phyloP scores from a whole-genome alignment of 192 early-diverging fungal species.

The Phycomyces blakesleeanus region DNA sequence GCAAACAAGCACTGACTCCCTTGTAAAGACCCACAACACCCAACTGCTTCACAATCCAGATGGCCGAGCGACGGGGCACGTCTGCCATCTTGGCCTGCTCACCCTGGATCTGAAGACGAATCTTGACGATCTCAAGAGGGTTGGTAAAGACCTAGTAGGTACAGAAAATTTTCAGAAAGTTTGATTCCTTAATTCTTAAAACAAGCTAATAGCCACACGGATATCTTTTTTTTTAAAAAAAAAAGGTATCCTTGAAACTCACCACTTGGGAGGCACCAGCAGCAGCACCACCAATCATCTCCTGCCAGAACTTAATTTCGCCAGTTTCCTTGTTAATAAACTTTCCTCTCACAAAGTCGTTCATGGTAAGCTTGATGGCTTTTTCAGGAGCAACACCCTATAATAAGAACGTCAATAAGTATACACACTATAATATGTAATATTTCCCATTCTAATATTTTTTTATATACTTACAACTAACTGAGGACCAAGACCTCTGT shows the following conservation, averaged over 20 bases:
- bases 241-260: constrained; percentile 12
- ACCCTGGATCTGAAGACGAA: constrained; percentile 88
- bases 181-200: too few species aligned
- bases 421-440: background rate
- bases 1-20: constrained; percentile 87
- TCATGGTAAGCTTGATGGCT: constrained; percentile 96
- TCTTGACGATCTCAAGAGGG: constrained; percentile 98
- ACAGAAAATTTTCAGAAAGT: too few species aligned
- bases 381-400: constrained; percentile 95
- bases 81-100: constrained; percentile 59
- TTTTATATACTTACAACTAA: constrained; percentile 66
- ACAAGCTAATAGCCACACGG: too few species aligned
- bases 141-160: constrained; percentile 83
- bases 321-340: constrained; percentile 68
- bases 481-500: constrained; percentile 90
- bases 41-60: constrained; percentile 85
- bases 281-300: constrained; percentile 81
- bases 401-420: background rate
- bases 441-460: background rate
- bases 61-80: constrained; percentile 64
- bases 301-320: constrained; percentile 68
- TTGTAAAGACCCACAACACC: constrained; percentile 93
- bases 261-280: constrained; percentile 85
- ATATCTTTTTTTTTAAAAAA: too few species aligned
- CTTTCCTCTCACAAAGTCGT: constrained; percentile 80